phyloP scores from a whole-genome alignment of 768 basidiomycete genomes.

The Pleurotus tuoliensis region DNA sequence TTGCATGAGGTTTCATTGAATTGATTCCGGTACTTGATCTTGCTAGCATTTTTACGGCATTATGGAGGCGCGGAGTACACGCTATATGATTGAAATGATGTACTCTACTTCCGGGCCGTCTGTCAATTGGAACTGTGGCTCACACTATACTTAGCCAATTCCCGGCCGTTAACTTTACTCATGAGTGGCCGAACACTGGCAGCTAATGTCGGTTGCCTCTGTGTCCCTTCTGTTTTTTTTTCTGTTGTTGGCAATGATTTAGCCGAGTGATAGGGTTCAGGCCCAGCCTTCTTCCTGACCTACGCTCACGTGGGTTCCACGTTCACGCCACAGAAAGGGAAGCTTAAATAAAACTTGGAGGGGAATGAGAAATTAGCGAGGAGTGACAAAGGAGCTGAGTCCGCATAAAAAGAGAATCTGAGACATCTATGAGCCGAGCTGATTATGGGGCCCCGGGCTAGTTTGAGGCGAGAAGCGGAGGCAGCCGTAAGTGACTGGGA shows the following conservation, averaged over 20 bases:
- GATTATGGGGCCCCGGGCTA: not conserved
- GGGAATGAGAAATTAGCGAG: not conserved
- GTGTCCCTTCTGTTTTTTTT: slow-evolving; percentile 5
- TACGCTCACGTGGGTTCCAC: slow-evolving; percentile 6
- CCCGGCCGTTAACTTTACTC: not conserved
- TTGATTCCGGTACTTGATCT: slow-evolving; percentile 2
- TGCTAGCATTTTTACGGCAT: slow-evolving; percentile 8
- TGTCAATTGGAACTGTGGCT: slow-evolving; percentile 4
- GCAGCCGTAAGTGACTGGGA: slow-evolving; percentile 8
- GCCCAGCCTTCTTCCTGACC: not conserved
- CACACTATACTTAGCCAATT: slow-evolving; percentile 1
- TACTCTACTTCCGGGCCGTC: slow-evolving; percentile 8
- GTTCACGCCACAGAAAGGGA: slow-evolving; percentile 2
- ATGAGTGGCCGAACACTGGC: not conserved
- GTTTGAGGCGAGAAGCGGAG: not conserved
- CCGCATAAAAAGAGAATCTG: not conserved
- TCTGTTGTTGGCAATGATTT: slow-evolving; percentile 2
- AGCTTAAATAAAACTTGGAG: slow-evolving; percentile 7
- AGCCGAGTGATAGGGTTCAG: slow-evolving; percentile 7
- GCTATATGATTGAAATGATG: slow-evolving; percentile 1
- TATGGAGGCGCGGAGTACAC: slow-evolving; percentile 6
- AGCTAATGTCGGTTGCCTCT: not conserved
- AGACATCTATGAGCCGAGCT: not conserved
- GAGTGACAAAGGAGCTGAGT: not conserved
- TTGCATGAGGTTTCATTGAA: not conserved